These are phyloP conservation scores for Lachnum nothofagi DNA, from an alignment of 2,329 filamentous ascomycete genomes.

Conservation along the genomic window DNA sequence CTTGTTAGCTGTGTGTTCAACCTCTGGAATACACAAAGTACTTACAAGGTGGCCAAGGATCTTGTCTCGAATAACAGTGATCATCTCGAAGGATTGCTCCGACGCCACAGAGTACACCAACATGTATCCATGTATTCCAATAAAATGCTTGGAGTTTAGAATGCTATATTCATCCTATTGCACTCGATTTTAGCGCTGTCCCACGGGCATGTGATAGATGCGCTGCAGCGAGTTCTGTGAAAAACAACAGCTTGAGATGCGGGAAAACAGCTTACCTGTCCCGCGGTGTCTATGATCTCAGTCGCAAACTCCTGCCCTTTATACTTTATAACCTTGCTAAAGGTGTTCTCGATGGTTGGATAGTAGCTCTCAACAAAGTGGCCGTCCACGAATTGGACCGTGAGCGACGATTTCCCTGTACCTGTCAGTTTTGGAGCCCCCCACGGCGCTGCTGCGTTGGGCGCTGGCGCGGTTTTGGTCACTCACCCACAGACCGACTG, in stretches of 20 bases:
- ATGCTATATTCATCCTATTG: slow-evolving; percentile 93
- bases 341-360: slow-evolving; percentile 98
- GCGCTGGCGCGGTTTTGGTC: background rate
- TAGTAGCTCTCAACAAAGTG: slow-evolving; percentile 99
- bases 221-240: background rate
- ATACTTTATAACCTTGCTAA: slow-evolving; percentile 89
- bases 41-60: slow-evolving; percentile 90
- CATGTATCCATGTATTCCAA: slow-evolving; percentile 98
- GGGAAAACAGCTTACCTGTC: slow-evolving; percentile 59
- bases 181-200: slow-evolving; percentile 10
- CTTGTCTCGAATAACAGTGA: slow-evolving; percentile 91
- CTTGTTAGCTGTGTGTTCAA: background rate
- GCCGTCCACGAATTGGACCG: slow-evolving; percentile 93
- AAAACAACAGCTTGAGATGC: background rate
- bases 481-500: slow-evolving; percentile 81
- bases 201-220: background rate
- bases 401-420: slow-evolving; percentile 91
- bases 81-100: slow-evolving; percentile 94
- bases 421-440: background rate
- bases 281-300: slow-evolving; percentile 97
- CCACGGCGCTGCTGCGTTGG: background rate
- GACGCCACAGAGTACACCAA: slow-evolving; percentile 97
- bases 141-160: slow-evolving; percentile 96
- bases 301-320: slow-evolving; percentile 91
- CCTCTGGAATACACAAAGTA: slow-evolving; percentile 12